Evolutionary conservation across 106 monocot genomes (phyloP), one percentile per base, ranked within the genome.

Genomic region (Acorus calamus): DNA sequence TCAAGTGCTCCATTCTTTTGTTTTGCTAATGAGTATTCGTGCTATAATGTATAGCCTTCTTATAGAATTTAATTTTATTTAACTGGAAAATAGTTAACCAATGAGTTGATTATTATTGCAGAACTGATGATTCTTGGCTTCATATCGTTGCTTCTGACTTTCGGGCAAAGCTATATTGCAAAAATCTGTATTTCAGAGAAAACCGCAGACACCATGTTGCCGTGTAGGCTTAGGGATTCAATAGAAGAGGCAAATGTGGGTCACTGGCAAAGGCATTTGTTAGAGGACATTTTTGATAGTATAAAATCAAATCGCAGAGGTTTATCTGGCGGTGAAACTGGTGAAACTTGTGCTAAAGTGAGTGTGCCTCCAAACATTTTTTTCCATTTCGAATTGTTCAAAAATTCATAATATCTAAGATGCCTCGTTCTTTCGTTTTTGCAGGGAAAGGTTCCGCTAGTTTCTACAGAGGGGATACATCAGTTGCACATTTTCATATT

Each of bases 41-140:
- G 28, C 28, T 28, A 1, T 28, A 28, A 28, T 28, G 28, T 28
- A n/a, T n/a, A 28, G 28, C 28, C 28, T 28, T 28, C 28, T 28
- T 28, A 28, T 28, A 28, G 28, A 28, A 28, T 28, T 28, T 28
- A 28, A 28, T 28, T 28, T 28, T 28, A 28, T 28, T 28, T 28
- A 28, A 28, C 28, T 28, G 28, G 28, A 28, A 28, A 28, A 28
- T 28, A 28, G 28, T 28, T 28, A 28, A 28, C 28, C 28, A 28
- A 28, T 28, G 28, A 28, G 28, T 28, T 28, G 28, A 28, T 28
- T 28, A 28, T 43, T 52, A 14, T 62, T 79, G 72, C 94, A 85
- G 94, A 94, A 67, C 71, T 94, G 68, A 94, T 94, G 94, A 64
- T 90, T 68, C 82, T 94, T 61, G 94, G 94, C 10, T 94, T 94